Conservation (phyloP, 345 rosid species). For the Eucalyptus tenuipes region DNA sequence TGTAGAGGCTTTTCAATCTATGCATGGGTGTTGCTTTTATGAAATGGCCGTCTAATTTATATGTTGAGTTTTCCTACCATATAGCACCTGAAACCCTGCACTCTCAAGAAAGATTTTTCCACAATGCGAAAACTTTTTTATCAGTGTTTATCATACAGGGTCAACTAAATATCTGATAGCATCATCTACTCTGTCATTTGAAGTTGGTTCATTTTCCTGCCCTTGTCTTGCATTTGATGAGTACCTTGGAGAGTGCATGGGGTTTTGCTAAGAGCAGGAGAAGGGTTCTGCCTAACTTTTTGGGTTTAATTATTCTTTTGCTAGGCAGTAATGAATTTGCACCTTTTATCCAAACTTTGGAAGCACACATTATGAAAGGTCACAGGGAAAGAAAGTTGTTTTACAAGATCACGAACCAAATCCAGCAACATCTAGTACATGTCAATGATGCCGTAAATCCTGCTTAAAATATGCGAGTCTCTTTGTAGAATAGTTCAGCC, state of each 20-base stretch:
- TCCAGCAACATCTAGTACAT: background rate
- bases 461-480: background rate
- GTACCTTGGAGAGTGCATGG: background rate
- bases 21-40: background rate
- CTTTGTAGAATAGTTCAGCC: background rate
- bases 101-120: background rate
- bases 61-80: background rate
- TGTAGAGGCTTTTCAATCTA: background rate
- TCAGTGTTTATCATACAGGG: background rate
- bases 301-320: background rate
- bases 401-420: background rate
- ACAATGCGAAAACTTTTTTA: background rate
- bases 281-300: background rate
- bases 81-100: background rate
- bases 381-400: background rate
- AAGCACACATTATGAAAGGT: background rate
- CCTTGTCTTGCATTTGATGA: background rate
- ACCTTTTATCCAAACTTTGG: background rate
- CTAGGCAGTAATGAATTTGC: background rate
- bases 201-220: background rate
- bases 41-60: background rate
- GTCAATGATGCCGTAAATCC: background rate
- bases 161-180: background rate
- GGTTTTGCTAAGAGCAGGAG: background rate
- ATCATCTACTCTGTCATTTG: background rate